Evolutionary conservation across 1,139 yeast genomes (phyloP), one percentile per base, ranked within the genome.

Genomic region (Suhomyces choctaworum): DNA sequence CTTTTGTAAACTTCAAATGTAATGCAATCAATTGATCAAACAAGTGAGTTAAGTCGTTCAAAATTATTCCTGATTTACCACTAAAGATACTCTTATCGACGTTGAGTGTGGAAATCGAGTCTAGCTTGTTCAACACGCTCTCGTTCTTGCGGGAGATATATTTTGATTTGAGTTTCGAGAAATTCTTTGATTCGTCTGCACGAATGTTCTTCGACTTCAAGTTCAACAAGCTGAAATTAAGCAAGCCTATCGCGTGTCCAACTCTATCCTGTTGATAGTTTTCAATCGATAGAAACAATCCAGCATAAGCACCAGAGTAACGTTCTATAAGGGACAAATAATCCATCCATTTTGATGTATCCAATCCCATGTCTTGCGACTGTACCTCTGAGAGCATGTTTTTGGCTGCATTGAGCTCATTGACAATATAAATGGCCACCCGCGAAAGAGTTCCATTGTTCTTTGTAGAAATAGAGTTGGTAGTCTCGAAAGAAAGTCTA

Each of bases 221-320:
- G 15, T 56, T 52, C n/a, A 70, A 45, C 11, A 70, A 51, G 17
- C 73, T 52, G 34, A 56, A 69, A 36, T 69, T 66, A 4, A 69
- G 48, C 13, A 70, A 48, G 0, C 77, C 77, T 15, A 71, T 56
- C 1, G 76, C 73, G 26, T 59, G 62, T 1, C 77, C 77, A 8
- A 70, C 32, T 36, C 63, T 60, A 31, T 59, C 53, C 31, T 68
- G 65, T 40, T 66, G 72, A 44, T 71, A 70, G 34, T 60, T 53
- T 39, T 70, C 76, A 25, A 70, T 62, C 0, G 75, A 54, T 14
- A 70, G 54, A 40, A 70, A 71, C 26, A 67, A 47, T 0, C 72
- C 76, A 22, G 74, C 68, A 39, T 70, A 69, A 0, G 73, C 73
- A 14, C 54, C 48, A 4, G 65, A 56, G 46, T 70, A 71, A 32